A percentile compares a stretch with the other conserved stretches of the same genome.
These are phyloP conservation scores for Malus hybrid DNA, from an alignment of 331 rosid species.

Conservation along the genomic window DNA sequence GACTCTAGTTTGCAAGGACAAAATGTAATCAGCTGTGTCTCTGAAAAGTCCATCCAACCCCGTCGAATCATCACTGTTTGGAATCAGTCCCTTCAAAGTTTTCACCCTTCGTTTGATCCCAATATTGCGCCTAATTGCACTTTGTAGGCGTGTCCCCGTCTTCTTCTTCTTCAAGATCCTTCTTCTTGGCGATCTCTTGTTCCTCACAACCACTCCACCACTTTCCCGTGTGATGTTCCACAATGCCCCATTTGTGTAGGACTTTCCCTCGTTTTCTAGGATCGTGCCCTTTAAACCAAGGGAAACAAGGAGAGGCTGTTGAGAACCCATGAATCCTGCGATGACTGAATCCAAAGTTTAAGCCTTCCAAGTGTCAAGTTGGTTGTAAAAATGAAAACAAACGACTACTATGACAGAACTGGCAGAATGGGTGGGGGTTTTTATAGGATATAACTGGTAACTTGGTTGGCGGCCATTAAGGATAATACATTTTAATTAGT, in stretches of 20 bases:
- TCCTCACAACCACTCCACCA: constrained; percentile 13
- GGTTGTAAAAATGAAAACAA: not conserved
- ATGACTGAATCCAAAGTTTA: not conserved
- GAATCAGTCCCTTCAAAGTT: constrained; percentile 59
- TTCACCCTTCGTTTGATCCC: constrained; percentile 55
- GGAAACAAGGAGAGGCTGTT: constrained; percentile 33
- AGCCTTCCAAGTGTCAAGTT: not conserved
- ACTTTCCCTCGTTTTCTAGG: constrained; percentile 5
- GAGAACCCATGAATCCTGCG: constrained; percentile 35
- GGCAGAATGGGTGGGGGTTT: constrained; percentile 6
- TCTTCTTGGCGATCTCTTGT: not conserved
- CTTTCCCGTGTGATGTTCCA: constrained; percentile 25
- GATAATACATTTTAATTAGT: constrained; percentile 16
- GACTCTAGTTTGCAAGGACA: constrained; percentile 65
- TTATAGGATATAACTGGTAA: constrained; percentile 8
- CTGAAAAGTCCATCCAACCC: constrained; percentile 79
- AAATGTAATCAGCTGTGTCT: constrained; percentile 72
- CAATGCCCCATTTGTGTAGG: constrained; percentile 20
- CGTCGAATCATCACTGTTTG: constrained; percentile 23
- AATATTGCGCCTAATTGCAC: constrained; percentile 15
- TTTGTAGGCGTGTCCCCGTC: not conserved
- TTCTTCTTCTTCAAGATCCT: not conserved
- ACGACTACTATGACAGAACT: constrained; percentile 6
- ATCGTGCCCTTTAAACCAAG: constrained; percentile 18
- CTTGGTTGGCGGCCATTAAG: constrained; percentile 24